Evolutionary conservation across 164 flowering plant species (phyloP).

Genomic region (Houttuynia cordata): DNA sequence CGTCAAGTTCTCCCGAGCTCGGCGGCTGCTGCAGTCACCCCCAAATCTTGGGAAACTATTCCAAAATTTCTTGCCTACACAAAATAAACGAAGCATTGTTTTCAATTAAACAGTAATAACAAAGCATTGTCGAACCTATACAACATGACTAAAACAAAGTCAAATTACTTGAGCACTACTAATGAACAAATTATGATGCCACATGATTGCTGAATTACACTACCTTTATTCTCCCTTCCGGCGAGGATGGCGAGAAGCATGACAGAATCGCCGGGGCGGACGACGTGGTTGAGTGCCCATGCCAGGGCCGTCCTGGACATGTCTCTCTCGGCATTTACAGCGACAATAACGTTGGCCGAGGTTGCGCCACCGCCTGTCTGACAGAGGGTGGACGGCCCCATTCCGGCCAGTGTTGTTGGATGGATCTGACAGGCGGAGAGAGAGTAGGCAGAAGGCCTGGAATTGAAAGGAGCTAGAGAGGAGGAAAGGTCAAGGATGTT

Average conservation of each 20-base stretch:
- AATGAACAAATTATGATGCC: neutral
- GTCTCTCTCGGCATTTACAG: constrained; percentile 63
- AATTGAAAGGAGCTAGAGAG: neutral
- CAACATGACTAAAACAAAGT: neutral
- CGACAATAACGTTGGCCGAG: constrained; percentile 35
- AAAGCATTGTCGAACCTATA: neutral
- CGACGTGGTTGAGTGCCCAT: constrained; percentile 87
- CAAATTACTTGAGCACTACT: neutral
- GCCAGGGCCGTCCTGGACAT: constrained; percentile 56
- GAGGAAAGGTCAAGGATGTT: neutral
- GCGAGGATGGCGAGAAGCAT: constrained; percentile 56
- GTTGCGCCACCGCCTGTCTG: neutral
- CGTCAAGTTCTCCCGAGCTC: constrained; percentile 24
- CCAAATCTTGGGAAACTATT: constrained; percentile 30
- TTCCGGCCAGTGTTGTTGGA: neutral
- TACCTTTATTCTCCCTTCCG: constrained; percentile 27
- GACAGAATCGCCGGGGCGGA: constrained; percentile 54
- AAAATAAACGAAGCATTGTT: neutral
- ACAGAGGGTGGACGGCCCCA: neutral
- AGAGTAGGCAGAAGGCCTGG: neutral
- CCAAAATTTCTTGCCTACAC: constrained; percentile 44
- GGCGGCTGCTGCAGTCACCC: constrained; percentile 36
- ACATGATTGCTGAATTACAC: neutral
- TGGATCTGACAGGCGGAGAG: neutral
- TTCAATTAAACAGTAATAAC: neutral